A percentile compares a stretch with the other conserved stretches of the same genome.
Conservation (phyloP, 208 protist genomes). For the Acanthamoeba triangularis region DNA sequence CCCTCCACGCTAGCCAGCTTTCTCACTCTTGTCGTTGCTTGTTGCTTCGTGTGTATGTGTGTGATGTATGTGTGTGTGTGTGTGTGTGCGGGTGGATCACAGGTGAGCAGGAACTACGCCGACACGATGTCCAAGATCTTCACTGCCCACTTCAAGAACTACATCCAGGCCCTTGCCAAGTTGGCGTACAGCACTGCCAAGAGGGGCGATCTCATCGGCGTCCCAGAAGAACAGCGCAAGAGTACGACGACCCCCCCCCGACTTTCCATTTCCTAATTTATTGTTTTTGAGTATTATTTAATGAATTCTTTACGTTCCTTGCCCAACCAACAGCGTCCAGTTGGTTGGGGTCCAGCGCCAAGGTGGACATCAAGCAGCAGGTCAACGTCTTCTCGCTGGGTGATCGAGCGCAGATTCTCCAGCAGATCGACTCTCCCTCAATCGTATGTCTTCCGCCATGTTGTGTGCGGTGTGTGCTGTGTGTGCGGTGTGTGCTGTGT, state of each 20-base stretch:
- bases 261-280: not conserved
- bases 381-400: conserved; percentile 40
- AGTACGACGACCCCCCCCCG: not conserved
- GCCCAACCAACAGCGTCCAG: not conserved
- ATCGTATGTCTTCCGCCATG: not conserved
- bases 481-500: too few species aligned
- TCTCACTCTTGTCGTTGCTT: not conserved
- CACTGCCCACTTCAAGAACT: conserved; percentile 1
- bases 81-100: too few species aligned
- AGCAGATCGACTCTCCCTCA: not conserved
- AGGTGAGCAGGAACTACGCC: not conserved
- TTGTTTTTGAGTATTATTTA: not conserved
- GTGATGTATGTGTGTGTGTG: too few species aligned
- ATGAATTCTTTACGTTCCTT: too few species aligned
- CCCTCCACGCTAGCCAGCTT: not conserved
- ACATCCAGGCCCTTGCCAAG: not conserved
- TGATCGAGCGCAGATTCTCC: not conserved
- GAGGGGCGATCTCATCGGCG: not conserved
- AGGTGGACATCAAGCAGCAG: conserved; percentile 30
- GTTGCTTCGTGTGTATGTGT: too few species aligned
- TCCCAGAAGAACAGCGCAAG: not conserved
- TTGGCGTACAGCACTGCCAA: not conserved
- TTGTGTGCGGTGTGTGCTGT: not conserved
- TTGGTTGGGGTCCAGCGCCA: not conserved
- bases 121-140: conserved; percentile 33